A percentile compares a stretch with the other conserved stretches of the same genome.
Evolutionary conservation across 495 filamentous ascomycete genomes (phyloP).

Genomic region (Diplogelasinospora grovesii): DNA sequence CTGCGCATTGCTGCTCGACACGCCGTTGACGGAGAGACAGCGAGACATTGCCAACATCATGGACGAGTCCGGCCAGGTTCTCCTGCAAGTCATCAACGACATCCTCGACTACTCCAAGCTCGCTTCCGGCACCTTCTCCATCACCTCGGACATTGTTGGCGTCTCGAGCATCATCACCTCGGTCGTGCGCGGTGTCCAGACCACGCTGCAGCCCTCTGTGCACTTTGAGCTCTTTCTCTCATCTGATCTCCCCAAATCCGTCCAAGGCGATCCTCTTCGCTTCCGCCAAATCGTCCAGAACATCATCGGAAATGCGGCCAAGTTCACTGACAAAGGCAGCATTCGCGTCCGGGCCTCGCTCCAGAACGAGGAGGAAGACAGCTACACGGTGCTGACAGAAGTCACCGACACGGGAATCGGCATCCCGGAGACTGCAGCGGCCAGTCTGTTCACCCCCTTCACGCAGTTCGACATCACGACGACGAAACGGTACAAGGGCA

Average conservation of each 20-base stretch:
- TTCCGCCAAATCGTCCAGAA: constrained; percentile 46
- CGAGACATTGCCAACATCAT: constrained; percentile 42
- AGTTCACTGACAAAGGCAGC: constrained; percentile 42
- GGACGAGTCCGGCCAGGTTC: constrained; percentile 39
- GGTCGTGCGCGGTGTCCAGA: constrained; percentile 43
- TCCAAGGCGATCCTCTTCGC: constrained; percentile 40
- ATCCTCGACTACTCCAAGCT: constrained; percentile 49
- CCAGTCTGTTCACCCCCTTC: constrained; percentile 73
- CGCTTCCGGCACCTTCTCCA: constrained; percentile 37
- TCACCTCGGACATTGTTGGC: constrained; percentile 37
- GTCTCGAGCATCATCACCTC: constrained; percentile 43
- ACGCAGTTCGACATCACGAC: constrained; percentile 69
- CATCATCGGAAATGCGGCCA: constrained; percentile 40
- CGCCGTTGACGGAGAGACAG: constrained; percentile 29
- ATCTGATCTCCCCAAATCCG: constrained; percentile 32
- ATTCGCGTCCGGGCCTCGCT: constrained; percentile 29
- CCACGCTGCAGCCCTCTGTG: constrained; percentile 27
- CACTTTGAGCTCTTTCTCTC: constrained; percentile 32
- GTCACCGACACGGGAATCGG: constrained; percentile 75
- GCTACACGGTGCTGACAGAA: constrained; percentile 47
- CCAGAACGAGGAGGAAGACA: constrained; percentile 31
- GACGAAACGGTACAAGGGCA: constrained; percentile 73
- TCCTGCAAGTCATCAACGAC: constrained; percentile 46
- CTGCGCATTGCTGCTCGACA: constrained; percentile 38
- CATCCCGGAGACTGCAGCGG: constrained; percentile 53